Evolutionary conservation across 2,329 filamentous ascomycete genomes (phyloP), one percentile per base, ranked within the genome.

Genomic region (Diaporthe australafricana): DNA sequence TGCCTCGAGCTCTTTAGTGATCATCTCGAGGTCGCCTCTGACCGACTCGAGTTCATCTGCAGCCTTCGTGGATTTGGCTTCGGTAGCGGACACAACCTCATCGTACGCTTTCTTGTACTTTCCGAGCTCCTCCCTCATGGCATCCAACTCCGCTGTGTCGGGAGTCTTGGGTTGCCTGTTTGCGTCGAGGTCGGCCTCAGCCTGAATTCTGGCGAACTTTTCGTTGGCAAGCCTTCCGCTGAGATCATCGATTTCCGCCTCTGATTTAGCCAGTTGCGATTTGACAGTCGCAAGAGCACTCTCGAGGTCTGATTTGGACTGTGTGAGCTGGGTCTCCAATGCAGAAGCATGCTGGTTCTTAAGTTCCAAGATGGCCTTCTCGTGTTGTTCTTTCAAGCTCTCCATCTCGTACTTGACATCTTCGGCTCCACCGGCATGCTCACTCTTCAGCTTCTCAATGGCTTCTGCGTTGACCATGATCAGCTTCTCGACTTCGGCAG

Each of bases 131-230:
- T 82, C 80, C 73, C 83, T 85, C 42, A 91, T 81, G 2, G 82
- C 83, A 76, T 91, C 89, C 2, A 83, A 79, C 77, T 85, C 89
- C 0, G 85, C 83, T 2, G 86, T 89, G 77, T 91, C 89, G 27
- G 65, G 62, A 16, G 45, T 42, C 60, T 60, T 47, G 66, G 70
- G 83, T 79, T 87, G 90, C 76, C 84, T 84, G 77, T 83, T 90
- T 9, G 88, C 88, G 73, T 92, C 90, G 20, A 92, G 84, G 65
- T 90, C 89, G 25, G 89, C 89, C 79, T 89, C 85, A 12, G 88
- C 86, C 70, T 86, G 87, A 72, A 89, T 87, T 73, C 88, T 88
- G 70, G 87, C 87, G 83, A 90, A 89, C 83, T 90, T 90, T 75
- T 88, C 87, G 62, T 87, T 83, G 2, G 87, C 89, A 52, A 91